A percentile compares a stretch with the other conserved stretches of the same genome.
phyloP scores from a whole-genome alignment of 108 stramenopile genomes.

The Pseudonitzschia delicatissima region DNA sequence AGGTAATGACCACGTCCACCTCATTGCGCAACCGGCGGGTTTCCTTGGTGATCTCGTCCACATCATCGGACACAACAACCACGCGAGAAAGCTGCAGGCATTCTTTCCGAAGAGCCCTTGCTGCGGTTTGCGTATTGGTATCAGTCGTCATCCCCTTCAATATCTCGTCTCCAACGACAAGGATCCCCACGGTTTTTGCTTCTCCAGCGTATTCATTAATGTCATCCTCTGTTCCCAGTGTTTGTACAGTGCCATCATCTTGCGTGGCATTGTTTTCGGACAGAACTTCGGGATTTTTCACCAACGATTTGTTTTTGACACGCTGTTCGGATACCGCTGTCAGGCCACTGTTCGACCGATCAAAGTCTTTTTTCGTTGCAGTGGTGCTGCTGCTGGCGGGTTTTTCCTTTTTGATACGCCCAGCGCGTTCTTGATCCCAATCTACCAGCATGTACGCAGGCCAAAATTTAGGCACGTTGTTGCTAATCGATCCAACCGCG shows the following conservation, averaged over 20 bases:
- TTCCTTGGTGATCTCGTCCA: constrained; percentile 76
- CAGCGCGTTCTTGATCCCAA: constrained; percentile 80
- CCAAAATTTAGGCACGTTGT: constrained; percentile 55
- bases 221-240: constrained; percentile 13
- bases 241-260: neutral
- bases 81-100: constrained; percentile 77
- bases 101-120: constrained; percentile 71
- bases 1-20: constrained; percentile 89
- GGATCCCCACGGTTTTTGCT: constrained; percentile 55
- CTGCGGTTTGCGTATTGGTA: constrained; percentile 84
- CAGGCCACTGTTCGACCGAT: neutral
- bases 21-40: constrained; percentile 57
- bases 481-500: neutral
- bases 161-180: constrained; percentile 95
- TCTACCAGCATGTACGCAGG: constrained; percentile 88
- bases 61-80: constrained; percentile 83
- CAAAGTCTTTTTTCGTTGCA: neutral
- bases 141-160: constrained; percentile 89
- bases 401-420: constrained; percentile 48
- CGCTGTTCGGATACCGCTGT: neutral
- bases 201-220: neutral
- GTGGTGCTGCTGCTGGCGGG: neutral
- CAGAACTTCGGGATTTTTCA: neutral
- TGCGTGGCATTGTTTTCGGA: neutral
- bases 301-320: neutral